Evolutionary conservation across 495 filamentous ascomycete genomes (phyloP), one percentile per base, ranked within the genome.

Genomic region (Neurospora africana): DNA sequence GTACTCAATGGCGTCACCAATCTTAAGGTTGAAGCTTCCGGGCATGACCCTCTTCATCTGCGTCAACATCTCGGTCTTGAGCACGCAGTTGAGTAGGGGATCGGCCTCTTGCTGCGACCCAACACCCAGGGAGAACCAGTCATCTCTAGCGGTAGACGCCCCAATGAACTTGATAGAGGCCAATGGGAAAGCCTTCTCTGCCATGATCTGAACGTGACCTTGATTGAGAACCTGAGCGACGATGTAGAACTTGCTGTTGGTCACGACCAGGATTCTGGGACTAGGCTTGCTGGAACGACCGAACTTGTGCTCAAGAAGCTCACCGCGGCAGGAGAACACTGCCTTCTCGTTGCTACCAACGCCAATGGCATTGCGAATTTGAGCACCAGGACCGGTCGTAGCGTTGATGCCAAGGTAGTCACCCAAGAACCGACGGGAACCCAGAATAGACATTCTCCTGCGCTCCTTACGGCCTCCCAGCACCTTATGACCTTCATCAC

Each of bases 41-140:
- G 91, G 92, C 79, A 93, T 89, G 43, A 85, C 88, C 53, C 84
- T 87, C 78, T 88, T 87, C 76, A 99, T 88, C 68, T 97, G 94
- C 9, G 94, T 97, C 78, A 98, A 95, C 76, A 99, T 91, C 77
- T 99, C 96, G 0, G 95, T 98, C 84, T 99, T 99, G 80, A 99
- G 90, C 37, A 97, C 83, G 78, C 96, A 99, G 80, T 89, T 95
- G 61, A 98, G 80, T 40, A 99, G 85, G 8, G 95, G 93, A 81
- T 99, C 96, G 0, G 96, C 86, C 78, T 97, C 95, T 77, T 97
- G 92, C 17, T 87, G 89, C 17, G 92, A 94, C 40, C 94, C 94
- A 53, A 96, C 86, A 5, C 95, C 91, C 68, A 99, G 80, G 1
- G 94, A 92, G 78, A 98, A 97, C 96, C 96, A 99, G 81, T 98